Base-by-base conservation (phyloP, 2,329 filamentous ascomycete genomes). In the Penicillium sclerotiorum region DNA sequence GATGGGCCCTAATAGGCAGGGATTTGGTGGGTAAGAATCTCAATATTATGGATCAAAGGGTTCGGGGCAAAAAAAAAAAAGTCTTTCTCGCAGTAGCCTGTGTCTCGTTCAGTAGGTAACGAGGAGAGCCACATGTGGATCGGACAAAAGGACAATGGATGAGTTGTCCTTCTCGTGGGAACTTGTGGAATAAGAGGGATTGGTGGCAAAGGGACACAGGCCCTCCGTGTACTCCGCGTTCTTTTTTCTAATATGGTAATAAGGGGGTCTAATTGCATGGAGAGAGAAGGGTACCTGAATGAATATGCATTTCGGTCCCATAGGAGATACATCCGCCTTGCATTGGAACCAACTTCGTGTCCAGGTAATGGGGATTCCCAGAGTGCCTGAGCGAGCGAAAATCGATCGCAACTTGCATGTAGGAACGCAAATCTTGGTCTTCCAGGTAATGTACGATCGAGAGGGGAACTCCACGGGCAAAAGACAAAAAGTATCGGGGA, bases 201-300 rank as follows among this genome's bases (percentile, higher is more conserved):
- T 39, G 27, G 38, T 23, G 45, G 36, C 27, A 47, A 47, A 13
- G 44, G 17, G 15, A 17, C 15, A 8, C 8, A 38, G 2, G 17
- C 15, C 27, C 11, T 17, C 18, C n/a, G 41, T 8, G 35, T 32
- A 42, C 36, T 38, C 37, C n/a, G 18, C n/a, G 23, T 33, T 23
- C 37, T 15, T 42, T 28, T 42, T 17, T 40, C 6, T 27, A 5
- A 25, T 41, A 4, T 28, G 3, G 30, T 23, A 33, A 7, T 12
- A n/a, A 18, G 4, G 17, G 8, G 18, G 6, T 46, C 33, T 32
- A 32, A 23, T 50, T 56, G 56, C 51, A 51, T 47, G 9, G 13
- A 6, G 37, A 13, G 25, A 21, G 33, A 52, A 57, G 44, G 52
- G 56, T 56, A 60, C 53, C 58, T 58, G 56, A 59, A 51, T 56